Evolutionary conservation across 2,329 filamentous ascomycete genomes (phyloP).

Genomic region (Trichoderma afroharzianum): DNA sequence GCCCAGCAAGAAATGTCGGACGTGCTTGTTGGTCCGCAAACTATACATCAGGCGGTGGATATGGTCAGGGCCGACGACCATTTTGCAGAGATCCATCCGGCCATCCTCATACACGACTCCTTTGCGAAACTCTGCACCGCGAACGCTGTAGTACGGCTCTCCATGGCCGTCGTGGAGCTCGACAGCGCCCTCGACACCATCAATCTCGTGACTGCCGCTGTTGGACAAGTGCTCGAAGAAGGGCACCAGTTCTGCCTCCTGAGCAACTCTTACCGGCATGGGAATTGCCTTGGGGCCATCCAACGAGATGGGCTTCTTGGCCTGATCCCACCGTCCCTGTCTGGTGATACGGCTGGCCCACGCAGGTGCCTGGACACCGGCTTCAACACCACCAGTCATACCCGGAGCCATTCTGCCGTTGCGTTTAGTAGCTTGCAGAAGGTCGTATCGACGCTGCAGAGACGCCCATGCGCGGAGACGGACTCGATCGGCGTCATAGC

Average conservation of each 20-base stretch:
- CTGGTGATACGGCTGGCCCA: conserved; percentile 33
- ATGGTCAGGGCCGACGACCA: conserved; percentile 50
- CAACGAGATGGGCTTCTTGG: conserved; percentile 30
- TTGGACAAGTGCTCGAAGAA: conserved; percentile 32
- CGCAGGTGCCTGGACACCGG: conserved; percentile 31
- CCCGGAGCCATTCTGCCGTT: conserved; percentile 30
- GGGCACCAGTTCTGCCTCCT: conserved; percentile 31
- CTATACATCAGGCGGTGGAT: conserved; percentile 49
- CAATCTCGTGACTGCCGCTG: conserved; percentile 30
- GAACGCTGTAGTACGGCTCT: conserved; percentile 35
- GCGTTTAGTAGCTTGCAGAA: conserved; percentile 30
- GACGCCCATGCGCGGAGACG: conserved; percentile 35
- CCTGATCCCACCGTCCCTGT: conserved; percentile 35
- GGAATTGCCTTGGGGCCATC: conserved; percentile 31
- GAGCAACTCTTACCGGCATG: conserved; percentile 33
- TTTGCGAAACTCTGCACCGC: conserved; percentile 35
- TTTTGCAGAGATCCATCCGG: conserved; percentile 54
- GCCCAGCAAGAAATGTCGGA: conserved; percentile 50
- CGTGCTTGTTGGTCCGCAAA: conserved; percentile 44
- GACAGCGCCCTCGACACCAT: conserved; percentile 24
- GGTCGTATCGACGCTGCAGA: conserved; percentile 36
- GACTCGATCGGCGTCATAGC: conserved; percentile 37
- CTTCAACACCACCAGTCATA: conserved; percentile 30
- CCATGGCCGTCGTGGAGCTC: conserved; percentile 35
- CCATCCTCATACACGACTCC: conserved; percentile 48